Evolutionary conservation across 1,284 basidiomycete species (phyloP).

Genomic region (Trichosporon sp.): DNA sequence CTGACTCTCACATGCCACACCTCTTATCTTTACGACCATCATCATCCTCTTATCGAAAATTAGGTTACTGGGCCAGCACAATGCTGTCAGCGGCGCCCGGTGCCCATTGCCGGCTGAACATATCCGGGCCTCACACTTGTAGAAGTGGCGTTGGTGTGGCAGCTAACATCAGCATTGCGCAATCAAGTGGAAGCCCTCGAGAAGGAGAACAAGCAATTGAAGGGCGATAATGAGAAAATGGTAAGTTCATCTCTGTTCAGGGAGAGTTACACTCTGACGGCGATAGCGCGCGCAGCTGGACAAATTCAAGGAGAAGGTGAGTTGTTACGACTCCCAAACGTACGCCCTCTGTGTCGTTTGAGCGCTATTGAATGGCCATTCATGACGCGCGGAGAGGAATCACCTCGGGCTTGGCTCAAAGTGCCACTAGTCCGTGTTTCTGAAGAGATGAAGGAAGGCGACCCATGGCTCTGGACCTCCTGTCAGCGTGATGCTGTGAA

Average conservation of each 20-base stretch:
- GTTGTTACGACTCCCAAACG: slow-evolving; percentile 10
- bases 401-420: not conserved
- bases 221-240: slow-evolving; percentile 33
- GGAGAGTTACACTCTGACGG: slow-evolving; percentile 1
- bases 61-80: too few species aligned
- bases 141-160: not conserved
- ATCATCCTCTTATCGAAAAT: not conserved
- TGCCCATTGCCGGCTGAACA: not conserved
- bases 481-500: too few species aligned
- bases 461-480: too few species aligned
- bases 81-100: not conserved
- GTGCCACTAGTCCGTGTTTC: too few species aligned
- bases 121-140: not conserved
- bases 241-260: slow-evolving; percentile 11
- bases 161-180: slow-evolving; percentile 6
- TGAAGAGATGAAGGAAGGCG: too few species aligned
- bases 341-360: not conserved
- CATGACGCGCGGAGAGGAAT: not conserved
- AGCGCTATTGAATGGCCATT: not conserved
- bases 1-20: not conserved
- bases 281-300: slow-evolving; percentile 71
- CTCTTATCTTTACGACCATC: not conserved
- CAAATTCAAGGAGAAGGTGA: slow-evolving; percentile 61
- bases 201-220: slow-evolving; percentile 56
- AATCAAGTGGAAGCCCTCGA: slow-evolving; percentile 62